Evolutionary conservation across 805 yeast genomes (phyloP).

Genomic region (Myxozyma sirexii): DNA sequence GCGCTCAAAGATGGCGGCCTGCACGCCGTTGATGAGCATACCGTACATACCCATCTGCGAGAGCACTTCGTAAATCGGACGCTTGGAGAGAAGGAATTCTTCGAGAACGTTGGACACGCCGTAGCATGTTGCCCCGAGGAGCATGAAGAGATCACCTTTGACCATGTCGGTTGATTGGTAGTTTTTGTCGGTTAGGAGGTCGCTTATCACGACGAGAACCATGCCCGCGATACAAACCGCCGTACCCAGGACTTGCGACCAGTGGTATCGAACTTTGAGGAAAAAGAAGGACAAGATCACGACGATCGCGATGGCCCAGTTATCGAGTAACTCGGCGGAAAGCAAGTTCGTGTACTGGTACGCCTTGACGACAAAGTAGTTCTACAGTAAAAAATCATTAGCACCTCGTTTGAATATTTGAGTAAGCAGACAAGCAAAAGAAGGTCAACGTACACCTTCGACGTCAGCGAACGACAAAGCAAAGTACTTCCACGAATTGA

Average conservation of each 20-base stretch:
- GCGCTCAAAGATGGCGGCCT: constrained; percentile 50
- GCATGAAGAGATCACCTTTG: constrained; percentile 50
- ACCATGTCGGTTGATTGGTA: constrained; percentile 47
- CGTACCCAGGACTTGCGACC: constrained; percentile 50
- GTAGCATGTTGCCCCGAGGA: constrained; percentile 50
- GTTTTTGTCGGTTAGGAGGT: constrained; percentile 47
- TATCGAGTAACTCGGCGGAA: constrained; percentile 50
- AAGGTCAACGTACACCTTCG: constrained; percentile 41
- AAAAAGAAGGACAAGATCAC: constrained; percentile 48
- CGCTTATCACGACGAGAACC: constrained; percentile 48
- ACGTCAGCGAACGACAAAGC: constrained; percentile 50
- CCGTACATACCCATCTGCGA: constrained; percentile 51
- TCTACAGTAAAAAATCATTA: constrained; percentile 22
- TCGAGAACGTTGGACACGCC: constrained; percentile 51
- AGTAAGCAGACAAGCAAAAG: not conserved
- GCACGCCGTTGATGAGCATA: constrained; percentile 49
- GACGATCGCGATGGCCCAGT: constrained; percentile 51
- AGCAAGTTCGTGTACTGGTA: constrained; percentile 49
- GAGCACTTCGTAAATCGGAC: constrained; percentile 50
- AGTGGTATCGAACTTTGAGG: constrained; percentile 50
- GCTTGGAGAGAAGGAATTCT: constrained; percentile 50
- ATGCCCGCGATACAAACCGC: constrained; percentile 48
- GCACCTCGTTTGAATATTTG: no score
- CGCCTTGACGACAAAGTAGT: constrained; percentile 51
- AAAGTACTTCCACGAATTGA: constrained; percentile 50